phyloP scores from a whole-genome alignment of 306 rosid species.

The Castanospermum australe region DNA sequence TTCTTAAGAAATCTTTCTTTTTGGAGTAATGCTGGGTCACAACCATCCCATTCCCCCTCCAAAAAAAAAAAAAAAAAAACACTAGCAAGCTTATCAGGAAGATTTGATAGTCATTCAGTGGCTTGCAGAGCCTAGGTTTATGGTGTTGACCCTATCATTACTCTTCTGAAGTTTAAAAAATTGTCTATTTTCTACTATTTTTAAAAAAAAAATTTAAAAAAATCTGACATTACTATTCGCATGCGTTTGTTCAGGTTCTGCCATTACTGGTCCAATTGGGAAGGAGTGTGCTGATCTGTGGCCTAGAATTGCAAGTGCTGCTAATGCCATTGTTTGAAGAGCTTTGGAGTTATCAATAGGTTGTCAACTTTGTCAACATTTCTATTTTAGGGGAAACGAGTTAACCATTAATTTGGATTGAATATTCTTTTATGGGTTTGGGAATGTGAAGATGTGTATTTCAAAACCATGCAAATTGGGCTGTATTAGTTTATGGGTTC shows the following conservation, averaged over 20 bases:
- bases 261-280: conserved; percentile 58
- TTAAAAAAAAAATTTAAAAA: neutral
- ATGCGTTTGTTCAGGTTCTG: conserved; percentile 44
- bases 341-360: neutral
- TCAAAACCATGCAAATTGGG: neutral
- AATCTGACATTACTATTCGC: neutral
- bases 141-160: neutral
- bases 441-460: neutral
- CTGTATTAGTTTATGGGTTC: neutral
- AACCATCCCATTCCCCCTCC: no score
- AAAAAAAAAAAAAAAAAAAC: no score
- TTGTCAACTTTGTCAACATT: neutral
- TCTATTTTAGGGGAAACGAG: neutral
- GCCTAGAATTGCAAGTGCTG: conserved; percentile 65
- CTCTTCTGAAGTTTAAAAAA: neutral
- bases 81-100: no score
- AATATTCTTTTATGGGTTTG: neutral
- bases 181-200: neutral
- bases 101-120: no score
- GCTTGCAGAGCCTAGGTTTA: neutral
- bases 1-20: neutral
- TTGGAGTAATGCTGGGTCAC: no score
- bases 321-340: conserved; percentile 52
- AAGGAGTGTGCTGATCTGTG: conserved; percentile 69
- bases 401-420: neutral